Base-by-base conservation (phyloP, 2,329 filamentous ascomycete species). In the Cyphellophora europaea region DNA sequence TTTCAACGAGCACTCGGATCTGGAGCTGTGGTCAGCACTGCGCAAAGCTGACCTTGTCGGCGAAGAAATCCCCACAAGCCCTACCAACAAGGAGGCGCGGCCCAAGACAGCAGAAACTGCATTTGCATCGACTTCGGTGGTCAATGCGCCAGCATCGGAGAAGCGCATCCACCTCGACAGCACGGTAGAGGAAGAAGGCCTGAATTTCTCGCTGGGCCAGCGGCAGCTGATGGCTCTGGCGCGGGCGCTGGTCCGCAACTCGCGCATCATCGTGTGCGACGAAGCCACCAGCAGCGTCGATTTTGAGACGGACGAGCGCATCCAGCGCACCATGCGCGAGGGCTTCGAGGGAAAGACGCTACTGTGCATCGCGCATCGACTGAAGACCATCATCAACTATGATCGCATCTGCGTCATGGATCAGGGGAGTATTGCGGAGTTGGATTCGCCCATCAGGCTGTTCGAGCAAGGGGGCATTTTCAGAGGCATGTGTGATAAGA, bases 331-430 rank as follows among this genome's bases (percentile, higher is more conserved):
- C 3, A 95, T 96, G 59, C 80, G 84, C 0, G 71, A 73, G 1
- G 88, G 79, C 0, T 96, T 96, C 67, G 71, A 73, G 35, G 88
- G 87, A 40, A 85, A 82, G 66, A 95, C 89, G 2, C 62, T 96
- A 30, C 66, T 96, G 14, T 94, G 87, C 59, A 95, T 96, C 55
- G 89, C 89, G 5, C 89, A 96, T 60, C 73, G 89, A 4, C 66
- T 96, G 50, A 81, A 85, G 53, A 96, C 91, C 1, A 94, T 98
- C 44, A 81, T 96, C 43, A 78, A 79, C 17, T 96, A 96, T 58
- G 89, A 98, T 58, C 77, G 89, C 30, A 94, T 98, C 54, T 89
- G 87, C 51, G 91, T 98, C 49, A 93, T 98, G 88, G 89, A 96
- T 51, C 71, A 79, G 29, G 91, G 91, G 0, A 62, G 64, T 11